Evolutionary conservation across 441 rosid genomes (phyloP), one percentile per base, ranked within the genome.

Genomic region (Euphorbia schlechtendalii): DNA sequence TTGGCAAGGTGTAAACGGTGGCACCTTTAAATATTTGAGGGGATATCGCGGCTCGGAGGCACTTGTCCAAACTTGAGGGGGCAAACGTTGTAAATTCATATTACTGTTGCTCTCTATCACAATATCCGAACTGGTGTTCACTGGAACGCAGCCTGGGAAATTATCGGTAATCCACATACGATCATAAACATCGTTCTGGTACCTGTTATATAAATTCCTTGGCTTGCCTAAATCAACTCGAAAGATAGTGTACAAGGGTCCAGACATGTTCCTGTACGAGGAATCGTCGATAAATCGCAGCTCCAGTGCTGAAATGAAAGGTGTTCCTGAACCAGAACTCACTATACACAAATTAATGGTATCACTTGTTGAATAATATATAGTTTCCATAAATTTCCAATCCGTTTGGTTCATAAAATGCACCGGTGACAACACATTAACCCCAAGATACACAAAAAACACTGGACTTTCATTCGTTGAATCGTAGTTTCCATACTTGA

Each of bases 401-500:
- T 14, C 5, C 3, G 13, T 8, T 3, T 2, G 25, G n/a, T 5
- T 0, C 11, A 8, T 8, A 4, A 0, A 0, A 3, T 21, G 28
- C 25, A 71, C 17, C 3, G 67, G 34, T 0, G 0, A 0, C 77
- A 74, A 76, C 41, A 27, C 27, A 59, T 69, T 59, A 18, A 40
- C 74, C 5, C 75, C 80, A 1, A 76, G 15, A 56, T 76, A 60
- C 0, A 76, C 34, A 5, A 67, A 64, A 49, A 76, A 76, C 21
- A 2, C 24, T 2, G 74, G 72, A n/a, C 4, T 1, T 28, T 63
- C 59, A 28, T 63, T 66, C 32, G 54, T 63, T 1, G 61, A 43
- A 41, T 76, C 80, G 38, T 73, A 76, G 12, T 73, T 76, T 43
- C 80, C 80, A 30, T 76, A 69, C 18, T 1, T 12, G 61, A 73